phyloP scores from a whole-genome alignment of 2,329 filamentous ascomycete species.

The Alternaria viburni region DNA sequence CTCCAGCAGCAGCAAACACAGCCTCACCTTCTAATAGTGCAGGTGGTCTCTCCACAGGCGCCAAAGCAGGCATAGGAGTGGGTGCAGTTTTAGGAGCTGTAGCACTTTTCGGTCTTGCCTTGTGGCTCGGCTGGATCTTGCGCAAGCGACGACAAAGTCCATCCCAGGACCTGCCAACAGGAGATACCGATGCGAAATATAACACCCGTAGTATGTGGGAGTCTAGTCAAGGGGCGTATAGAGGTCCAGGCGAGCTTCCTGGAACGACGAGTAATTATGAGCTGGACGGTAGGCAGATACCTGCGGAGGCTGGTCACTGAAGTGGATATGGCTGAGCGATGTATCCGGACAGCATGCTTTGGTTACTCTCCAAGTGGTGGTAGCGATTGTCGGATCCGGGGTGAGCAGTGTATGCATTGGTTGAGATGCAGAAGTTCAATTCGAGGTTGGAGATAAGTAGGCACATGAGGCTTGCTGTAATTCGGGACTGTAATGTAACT shows the following conservation, averaged over 20 bases:
- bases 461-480: background rate
- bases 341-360: background rate
- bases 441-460: background rate
- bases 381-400: background rate
- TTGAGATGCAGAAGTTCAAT: background rate
- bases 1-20: background rate
- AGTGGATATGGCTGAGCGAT: background rate
- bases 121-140: background rate
- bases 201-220: background rate
- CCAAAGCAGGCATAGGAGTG: background rate
- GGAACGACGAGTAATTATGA: background rate
- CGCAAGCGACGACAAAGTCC: background rate
- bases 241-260: fast-evolving
- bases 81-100: background rate
- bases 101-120: background rate
- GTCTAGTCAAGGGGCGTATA: background rate
- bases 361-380: background rate
- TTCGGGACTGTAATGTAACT: background rate
- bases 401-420: background rate
- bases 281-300: background rate
- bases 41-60: background rate
- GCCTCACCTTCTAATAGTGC: too few species aligned
- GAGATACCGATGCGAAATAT: background rate
- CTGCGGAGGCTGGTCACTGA: background rate
- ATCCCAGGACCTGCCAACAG: background rate